Evolutionary conservation across 208 protist genomes (phyloP).

Genomic region (Acanthamoeba royreba): DNA sequence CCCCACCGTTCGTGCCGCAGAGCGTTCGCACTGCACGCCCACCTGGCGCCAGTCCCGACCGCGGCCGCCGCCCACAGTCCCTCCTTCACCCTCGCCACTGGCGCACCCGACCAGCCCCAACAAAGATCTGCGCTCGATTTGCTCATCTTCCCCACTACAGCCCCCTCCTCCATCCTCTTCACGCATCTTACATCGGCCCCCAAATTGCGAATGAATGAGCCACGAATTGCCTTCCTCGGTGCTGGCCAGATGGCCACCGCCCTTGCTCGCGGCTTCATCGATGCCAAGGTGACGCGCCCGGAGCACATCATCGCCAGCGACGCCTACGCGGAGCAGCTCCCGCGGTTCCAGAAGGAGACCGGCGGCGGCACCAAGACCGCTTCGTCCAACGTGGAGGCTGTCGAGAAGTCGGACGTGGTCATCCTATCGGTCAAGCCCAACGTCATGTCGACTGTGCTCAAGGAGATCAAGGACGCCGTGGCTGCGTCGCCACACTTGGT

Average conservation of each 20-base stretch:
- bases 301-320: constrained; percentile 65
- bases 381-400: constrained; percentile 72
- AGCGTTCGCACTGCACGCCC: too few relatives aligned
- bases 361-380: constrained; percentile 80
- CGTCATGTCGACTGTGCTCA: constrained; percentile 77
- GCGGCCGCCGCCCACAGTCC: too few relatives aligned
- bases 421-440: constrained; percentile 93
- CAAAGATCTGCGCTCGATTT: too few relatives aligned
- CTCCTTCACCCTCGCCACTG: too few relatives aligned
- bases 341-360: constrained; percentile 70
- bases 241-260: constrained; percentile 89
- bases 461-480: constrained; percentile 20
- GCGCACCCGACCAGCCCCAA: too few relatives aligned
- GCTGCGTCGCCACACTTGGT: constrained; percentile 62
- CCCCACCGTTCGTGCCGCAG: too few relatives aligned
- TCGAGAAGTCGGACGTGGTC: constrained; percentile 81
- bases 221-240: constrained; percentile 88
- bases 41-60: too few relatives aligned
- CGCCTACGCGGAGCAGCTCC: constrained; percentile 83
- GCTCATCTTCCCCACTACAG: background rate
- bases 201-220: background rate
- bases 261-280: constrained; percentile 36
- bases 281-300: background rate
- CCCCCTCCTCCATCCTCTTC: background rate
- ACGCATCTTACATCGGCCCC: background rate